These are phyloP conservation scores for Nothophoma quercina DNA, from an alignment of 2,329 filamentous ascomycete genomes.

Conservation along the genomic window DNA sequence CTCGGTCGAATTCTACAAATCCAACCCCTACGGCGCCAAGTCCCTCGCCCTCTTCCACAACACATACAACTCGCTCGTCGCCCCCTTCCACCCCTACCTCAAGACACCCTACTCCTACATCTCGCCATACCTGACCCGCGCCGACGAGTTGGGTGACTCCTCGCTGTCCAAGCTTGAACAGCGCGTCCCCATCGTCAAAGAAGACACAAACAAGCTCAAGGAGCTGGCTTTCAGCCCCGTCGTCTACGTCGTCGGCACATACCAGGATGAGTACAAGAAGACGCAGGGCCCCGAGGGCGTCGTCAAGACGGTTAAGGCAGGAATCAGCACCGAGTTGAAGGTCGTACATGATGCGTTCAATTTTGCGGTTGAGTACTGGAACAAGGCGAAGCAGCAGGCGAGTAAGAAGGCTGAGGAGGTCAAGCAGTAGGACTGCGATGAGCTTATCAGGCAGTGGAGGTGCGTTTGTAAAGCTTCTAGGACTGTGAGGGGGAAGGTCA, in stretches of 20 bases:
- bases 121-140: conserved; percentile 83
- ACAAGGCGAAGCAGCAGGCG: conserved; percentile 43
- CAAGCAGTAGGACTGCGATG: conserved; percentile 37
- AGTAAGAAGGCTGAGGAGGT: conserved; percentile 46
- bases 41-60: conserved; percentile 78
- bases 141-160: conserved; percentile 64
- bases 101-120: conserved; percentile 81
- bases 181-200: conserved; percentile 56
- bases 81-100: conserved; percentile 80
- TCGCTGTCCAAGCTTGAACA: conserved; percentile 48
- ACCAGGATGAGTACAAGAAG: conserved; percentile 51
- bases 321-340: conserved; percentile 51
- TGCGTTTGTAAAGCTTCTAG: background rate
- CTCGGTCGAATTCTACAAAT: conserved; percentile 77
- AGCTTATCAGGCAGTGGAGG: background rate
- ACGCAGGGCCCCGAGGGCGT: conserved; percentile 45
- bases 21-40: conserved; percentile 82
- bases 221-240: conserved; percentile 44
- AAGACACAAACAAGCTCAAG: conserved; percentile 56
- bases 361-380: conserved; percentile 40
- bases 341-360: conserved; percentile 45
- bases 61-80: conserved; percentile 78
- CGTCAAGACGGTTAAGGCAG: conserved; percentile 47
- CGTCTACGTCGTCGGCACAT: conserved; percentile 48
- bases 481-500: background rate